Base-by-base conservation (phyloP, 164 flowering plant species). In the Tinospora cordifolia region DNA sequence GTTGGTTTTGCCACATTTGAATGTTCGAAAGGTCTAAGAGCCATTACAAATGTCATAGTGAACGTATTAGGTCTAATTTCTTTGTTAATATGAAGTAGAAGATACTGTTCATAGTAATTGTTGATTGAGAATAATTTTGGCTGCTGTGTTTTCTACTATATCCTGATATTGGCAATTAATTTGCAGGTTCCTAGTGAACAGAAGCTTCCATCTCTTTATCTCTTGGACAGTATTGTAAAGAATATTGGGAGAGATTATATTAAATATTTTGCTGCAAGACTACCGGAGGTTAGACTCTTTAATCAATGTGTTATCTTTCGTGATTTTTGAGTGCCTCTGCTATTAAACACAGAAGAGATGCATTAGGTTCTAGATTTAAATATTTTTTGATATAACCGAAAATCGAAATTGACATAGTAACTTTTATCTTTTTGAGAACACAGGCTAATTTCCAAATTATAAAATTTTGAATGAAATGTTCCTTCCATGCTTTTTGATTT, bases 171-270 rank as follows among this genome's bases (percentile, higher is more conserved):
- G 39, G 27, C 69, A 17, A 40, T 62, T 77, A 47, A 66, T 77
- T 76, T 84, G 76, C 93, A 95, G 99, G 98, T 95, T 79, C 90
- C 98, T 13, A 86, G 84, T 58, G 99, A 95, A 36, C 98, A 87
- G 68, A 95, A 95, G 86, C 79, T 95, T 67, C 98, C 98, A 34
- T 95, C 98, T 17, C 93, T 95, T 11, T 95, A 95, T 84, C 93
- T 95, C 62, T 79, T 95, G 75, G 99, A 95, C 84, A 95, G 99
- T 80, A 95, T 95, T 78, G 99, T 95, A 60, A 95, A 95, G 84
- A 95, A 95, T 79, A 89, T 92, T 74, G 99, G 96, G 59, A 81
- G 90, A 78, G 99, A 95, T 74, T 95, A 95, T 78, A 87, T 90
- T 38, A 92, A 87, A 79, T 78, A 87, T 81, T 95, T 95, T 78